Percentiles rank a stretch among this genome's conserved stretches.
Conservation (phyloP, 2,329 filamentous ascomycete species). For the Exophiala sideris region DNA sequence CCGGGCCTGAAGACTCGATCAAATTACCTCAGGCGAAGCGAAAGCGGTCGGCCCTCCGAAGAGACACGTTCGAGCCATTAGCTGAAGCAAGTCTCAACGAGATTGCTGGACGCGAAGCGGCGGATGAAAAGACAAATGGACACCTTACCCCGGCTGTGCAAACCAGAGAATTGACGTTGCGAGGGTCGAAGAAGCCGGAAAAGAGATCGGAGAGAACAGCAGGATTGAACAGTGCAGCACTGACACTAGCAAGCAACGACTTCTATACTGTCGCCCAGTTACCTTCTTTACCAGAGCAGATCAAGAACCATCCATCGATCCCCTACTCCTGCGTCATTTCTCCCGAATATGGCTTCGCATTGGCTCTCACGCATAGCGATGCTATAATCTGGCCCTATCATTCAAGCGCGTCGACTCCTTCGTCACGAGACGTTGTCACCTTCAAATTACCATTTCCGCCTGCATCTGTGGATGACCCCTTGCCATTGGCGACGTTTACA, state of each 20-base stretch:
- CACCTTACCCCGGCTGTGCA: conserved; percentile 24
- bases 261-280: conserved; percentile 84
- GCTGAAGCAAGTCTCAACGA: conserved; percentile 28
- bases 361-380: conserved; percentile 75
- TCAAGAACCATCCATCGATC: conserved; percentile 60
- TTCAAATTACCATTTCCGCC: conserved; percentile 75
- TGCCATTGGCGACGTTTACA: conserved; percentile 80
- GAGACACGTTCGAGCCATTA: conserved; percentile 34
- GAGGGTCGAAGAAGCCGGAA: conserved; percentile 38
- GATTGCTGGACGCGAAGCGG: conserved; percentile 23
- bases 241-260: conserved; percentile 65
- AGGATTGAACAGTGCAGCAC: conserved; percentile 26
- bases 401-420: conserved; percentile 51
- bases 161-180: conserved; percentile 36
- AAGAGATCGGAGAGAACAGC: conserved; percentile 31
- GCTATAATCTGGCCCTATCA: conserved; percentile 91
- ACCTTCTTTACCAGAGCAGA: conserved; percentile 73
- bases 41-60: conserved; percentile 43
- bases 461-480: conserved; percentile 62
- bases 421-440: conserved; percentile 70
- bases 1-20: conserved; percentile 42
- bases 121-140: conserved; percentile 24
- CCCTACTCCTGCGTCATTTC: conserved; percentile 63
- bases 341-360: conserved; percentile 66
- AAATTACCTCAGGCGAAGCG: conserved; percentile 46